A percentile compares a stretch with the other conserved stretches of the same genome.
phyloP scores from a whole-genome alignment of 176 grass and related monocot genomes.

The Triticum dicoccoides region DNA sequence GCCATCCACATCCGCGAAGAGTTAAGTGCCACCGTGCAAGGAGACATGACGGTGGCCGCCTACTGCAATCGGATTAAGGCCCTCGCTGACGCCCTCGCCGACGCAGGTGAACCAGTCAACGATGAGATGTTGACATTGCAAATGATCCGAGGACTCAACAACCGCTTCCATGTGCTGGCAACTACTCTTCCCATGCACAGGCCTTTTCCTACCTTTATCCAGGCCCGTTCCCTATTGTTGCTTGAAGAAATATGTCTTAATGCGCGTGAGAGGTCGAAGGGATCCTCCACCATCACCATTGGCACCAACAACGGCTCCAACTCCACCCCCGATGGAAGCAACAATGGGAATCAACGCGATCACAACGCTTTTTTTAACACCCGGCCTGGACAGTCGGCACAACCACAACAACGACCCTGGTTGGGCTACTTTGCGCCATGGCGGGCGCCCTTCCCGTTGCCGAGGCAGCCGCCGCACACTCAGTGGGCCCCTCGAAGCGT shows the following conservation, averaged over 20 bases:
- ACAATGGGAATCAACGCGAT: neutral
- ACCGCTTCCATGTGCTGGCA: neutral
- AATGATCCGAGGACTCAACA: neutral
- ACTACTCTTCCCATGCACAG: neutral
- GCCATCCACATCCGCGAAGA: neutral
- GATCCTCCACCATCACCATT: neutral
- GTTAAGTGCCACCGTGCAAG: neutral
- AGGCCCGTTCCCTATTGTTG: neutral
- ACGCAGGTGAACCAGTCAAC: neutral
- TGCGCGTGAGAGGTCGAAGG: neutral
- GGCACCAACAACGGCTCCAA: neutral
- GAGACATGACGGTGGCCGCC: neutral
- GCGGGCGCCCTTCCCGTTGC: too few species aligned
- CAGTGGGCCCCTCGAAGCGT: too few species aligned
- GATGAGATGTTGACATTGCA: neutral
- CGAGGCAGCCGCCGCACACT: too few species aligned
- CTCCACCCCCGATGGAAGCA: neutral
- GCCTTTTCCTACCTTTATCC: neutral
- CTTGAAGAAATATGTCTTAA: neutral
- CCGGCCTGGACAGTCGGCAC: too few species aligned
- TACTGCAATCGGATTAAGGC: neutral
- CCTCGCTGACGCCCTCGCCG: neutral
- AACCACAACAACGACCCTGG: too few species aligned
- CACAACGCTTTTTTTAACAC: too few species aligned
- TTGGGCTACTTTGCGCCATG: too few species aligned